phyloP scores from a whole-genome alignment of 2,329 filamentous ascomycete species.

The Beauveria varroae region DNA sequence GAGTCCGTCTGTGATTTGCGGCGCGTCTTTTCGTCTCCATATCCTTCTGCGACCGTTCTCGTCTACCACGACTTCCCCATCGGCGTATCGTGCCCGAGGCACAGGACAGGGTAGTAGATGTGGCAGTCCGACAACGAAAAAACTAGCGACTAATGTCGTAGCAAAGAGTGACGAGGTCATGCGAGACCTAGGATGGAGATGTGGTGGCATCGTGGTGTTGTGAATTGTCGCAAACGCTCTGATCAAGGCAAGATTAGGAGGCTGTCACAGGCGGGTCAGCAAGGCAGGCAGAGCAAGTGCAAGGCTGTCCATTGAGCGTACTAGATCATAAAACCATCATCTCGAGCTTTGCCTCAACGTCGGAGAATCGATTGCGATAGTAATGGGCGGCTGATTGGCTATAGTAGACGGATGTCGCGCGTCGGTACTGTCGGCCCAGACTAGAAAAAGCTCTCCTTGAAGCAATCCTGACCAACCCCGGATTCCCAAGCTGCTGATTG shows the following conservation, averaged over 20 bases:
- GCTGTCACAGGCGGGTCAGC: slow-evolving; percentile 2
- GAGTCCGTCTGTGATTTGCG: slow-evolving; percentile 37
- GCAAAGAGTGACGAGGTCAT: slow-evolving; percentile 93
- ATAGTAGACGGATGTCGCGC: background rate
- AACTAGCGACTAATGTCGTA: slow-evolving; percentile 81
- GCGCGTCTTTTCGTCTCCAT: slow-evolving; percentile 31
- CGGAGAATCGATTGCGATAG: background rate
- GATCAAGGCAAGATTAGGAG: background rate
- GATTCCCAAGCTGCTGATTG: slow-evolving; percentile 7
- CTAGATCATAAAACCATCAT: slow-evolving; percentile 17
- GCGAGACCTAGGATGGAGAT: slow-evolving; percentile 87
- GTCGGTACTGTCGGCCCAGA: background rate
- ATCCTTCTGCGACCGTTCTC: slow-evolving; percentile 38
- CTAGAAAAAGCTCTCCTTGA: background rate
- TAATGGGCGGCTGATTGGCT: background rate
- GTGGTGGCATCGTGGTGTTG: slow-evolving; percentile 60
- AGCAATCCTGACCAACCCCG: slow-evolving; percentile 3
- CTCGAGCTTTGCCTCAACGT: background rate
- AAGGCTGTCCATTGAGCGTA: slow-evolving; percentile 13
- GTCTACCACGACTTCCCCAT: slow-evolving; percentile 48
- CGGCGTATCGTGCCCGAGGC: slow-evolving; percentile 65
- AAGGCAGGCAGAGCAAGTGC: background rate
- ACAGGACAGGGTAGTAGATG: slow-evolving; percentile 89
- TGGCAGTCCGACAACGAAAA: slow-evolving; percentile 85
- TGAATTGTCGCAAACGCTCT: slow-evolving; percentile 11